Evolutionary conservation across 805 yeast species (phyloP), one percentile per base, ranked within the genome.

Genomic region (Teunomyces panamensis): DNA sequence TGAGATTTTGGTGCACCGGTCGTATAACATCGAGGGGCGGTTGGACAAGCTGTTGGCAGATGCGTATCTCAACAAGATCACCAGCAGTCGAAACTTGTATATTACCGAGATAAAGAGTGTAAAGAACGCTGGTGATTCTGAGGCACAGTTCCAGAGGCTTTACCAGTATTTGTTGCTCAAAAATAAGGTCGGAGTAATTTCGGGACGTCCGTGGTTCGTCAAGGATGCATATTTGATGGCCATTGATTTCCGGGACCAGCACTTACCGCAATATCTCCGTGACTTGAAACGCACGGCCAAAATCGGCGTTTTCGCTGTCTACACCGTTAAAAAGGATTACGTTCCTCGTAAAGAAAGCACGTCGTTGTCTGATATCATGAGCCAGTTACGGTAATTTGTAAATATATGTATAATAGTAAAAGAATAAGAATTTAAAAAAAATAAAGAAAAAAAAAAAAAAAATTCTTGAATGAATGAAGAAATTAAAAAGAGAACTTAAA

Each of bases 201-300:
- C 79, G 9, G 71, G 68, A 14, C 69, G 70, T 45, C 78, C 80
- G 0, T 51, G 61, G 7, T 70, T 73, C 54, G 83, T 83, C 34
- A 84, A 83, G 56, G 91, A 85, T 62, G 76, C 85, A 7, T 85
- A 85, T 59, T 52, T 85, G 45, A 62, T 83, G 27, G 75, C 84
- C 1, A 46, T 56, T 11, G 67, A 64, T 46, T 62, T 62, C 44
- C 43, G 54, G 14, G 59, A 56, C 34, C 52, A 50, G 14, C 36
- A 51, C 28, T 39, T 62, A 24, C 69, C 70, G 3, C 43, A 42
- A 14, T 64, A 59, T 46, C 54, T 67, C 37, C 16, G 39, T 11
- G 43, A 33, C 1, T 48, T 50, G 36, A 51, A 51, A 35, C 28
- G 39, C 24, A 59, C 46, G 35, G 46, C 49, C 39, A 48, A 50